Base-by-base conservation (phyloP, 805 yeast species). In the Blastobotrys terrestris region DNA sequence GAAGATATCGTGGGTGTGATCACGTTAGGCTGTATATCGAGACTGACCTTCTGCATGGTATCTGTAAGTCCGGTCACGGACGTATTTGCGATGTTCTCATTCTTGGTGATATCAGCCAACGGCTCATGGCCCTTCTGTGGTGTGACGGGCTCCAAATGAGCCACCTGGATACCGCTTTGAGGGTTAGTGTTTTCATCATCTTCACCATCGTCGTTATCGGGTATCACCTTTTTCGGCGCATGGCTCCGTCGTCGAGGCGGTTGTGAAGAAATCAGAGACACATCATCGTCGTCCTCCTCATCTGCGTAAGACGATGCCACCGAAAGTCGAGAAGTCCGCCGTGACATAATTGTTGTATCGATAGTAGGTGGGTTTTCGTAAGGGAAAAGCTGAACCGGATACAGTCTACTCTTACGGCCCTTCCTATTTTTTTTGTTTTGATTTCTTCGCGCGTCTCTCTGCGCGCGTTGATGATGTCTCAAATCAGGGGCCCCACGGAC, bases 101-200 rank as follows among this genome's bases (percentile, higher is more conserved):
- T 16, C 18, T 40, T 20, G 16, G 51, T 40, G 35, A 40, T 48
- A 39, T 48, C 51, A 2, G 45, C 51, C 46, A 40, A 31, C 40
- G 45, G 45, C 20, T 22, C 31, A 14, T 22, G 48, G 13, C 21
- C 39, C 14, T 13, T 45, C 18, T 15, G 21, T 14, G 48, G 48
- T 15, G 46, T 39, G 1, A 57, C 39, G 2, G 60, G 60, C 53
- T 56, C 60, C 48, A 57, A 41, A 35, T 55, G 58, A 11, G 55
- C 58, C 3, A 57, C 60, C 31, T 53, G 52, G 16, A 55, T 45
- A 5, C 46, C 39, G 31, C 31, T 35, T 26, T 44, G 20, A 2
- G 49, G 39, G 22, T 22, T 43, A 21, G 41, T 39, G 44, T 40
- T 21, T 20, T 16, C 43, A 11, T 48, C 46, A 15, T 16, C 22